Evolutionary conservation across 345 rosid species (phyloP).

Genomic region (Eucalyptus cloeziana): DNA sequence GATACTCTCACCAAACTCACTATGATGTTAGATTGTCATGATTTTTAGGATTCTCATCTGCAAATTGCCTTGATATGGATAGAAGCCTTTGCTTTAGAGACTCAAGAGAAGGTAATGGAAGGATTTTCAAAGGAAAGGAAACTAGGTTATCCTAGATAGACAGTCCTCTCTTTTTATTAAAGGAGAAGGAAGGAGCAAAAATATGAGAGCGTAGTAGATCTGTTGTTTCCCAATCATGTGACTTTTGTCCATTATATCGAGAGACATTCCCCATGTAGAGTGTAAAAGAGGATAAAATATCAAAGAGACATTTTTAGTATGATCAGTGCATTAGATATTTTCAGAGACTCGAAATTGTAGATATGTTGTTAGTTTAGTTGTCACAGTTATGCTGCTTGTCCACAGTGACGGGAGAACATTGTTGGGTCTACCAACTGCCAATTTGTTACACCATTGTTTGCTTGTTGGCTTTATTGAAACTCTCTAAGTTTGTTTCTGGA

Average conservation of each 20-base stretch:
- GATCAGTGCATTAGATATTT: background rate
- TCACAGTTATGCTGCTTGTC: background rate
- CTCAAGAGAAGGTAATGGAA: background rate
- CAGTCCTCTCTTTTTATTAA: background rate
- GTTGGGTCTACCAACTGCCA: background rate
- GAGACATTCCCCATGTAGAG: background rate
- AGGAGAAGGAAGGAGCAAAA: background rate
- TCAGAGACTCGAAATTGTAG: background rate
- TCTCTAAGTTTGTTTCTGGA: background rate
- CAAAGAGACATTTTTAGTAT: background rate
- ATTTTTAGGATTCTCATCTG: background rate
- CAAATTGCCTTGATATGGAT: background rate
- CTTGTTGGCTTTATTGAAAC: background rate
- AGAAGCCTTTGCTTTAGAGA: background rate
- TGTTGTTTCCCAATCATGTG: background rate
- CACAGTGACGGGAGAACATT: background rate
- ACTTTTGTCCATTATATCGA: background rate
- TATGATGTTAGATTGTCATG: background rate
- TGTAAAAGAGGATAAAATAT: background rate
- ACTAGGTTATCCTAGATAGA: background rate
- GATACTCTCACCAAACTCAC: background rate
- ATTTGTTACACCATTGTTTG: background rate
- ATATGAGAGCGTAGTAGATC: background rate
- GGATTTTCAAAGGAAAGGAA: background rate
- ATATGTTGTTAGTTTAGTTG: background rate